A percentile compares a stretch with the other conserved stretches of the same genome.
Evolutionary conservation across 2,329 filamentous ascomycete genomes (phyloP).

Genomic region (Pseudocercospora musae): DNA sequence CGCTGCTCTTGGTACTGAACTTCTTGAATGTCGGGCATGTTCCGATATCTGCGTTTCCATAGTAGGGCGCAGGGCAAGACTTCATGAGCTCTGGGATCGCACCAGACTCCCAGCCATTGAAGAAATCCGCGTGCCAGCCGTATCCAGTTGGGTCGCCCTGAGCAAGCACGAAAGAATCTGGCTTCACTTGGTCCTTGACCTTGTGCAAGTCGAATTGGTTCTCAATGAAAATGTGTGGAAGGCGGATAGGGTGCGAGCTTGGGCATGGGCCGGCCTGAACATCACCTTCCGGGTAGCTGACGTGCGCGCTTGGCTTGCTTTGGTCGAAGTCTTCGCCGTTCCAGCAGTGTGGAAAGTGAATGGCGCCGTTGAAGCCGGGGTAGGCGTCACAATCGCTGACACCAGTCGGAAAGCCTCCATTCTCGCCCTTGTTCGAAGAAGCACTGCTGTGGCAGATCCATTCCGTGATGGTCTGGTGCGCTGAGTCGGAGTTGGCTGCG

Average conservation of each 20-base stretch:
- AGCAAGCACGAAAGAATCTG: conserved; percentile 45
- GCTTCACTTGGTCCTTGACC: conserved; percentile 37
- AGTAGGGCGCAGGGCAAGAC: conserved; percentile 59
- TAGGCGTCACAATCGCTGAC: conserved; percentile 61
- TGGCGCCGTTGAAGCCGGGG: conserved; percentile 57
- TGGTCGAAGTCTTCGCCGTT: conserved; percentile 52
- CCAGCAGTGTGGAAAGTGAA: conserved; percentile 73
- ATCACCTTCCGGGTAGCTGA: conserved; percentile 55
- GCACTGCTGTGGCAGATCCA: conserved; percentile 53
- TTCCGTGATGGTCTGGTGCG: conserved; percentile 40
- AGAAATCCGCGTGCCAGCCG: conserved; percentile 53
- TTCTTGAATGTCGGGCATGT: conserved; percentile 47
- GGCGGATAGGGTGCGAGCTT: conserved; percentile 50
- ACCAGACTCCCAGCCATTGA: conserved; percentile 51
- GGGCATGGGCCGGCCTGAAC: conserved; percentile 54
- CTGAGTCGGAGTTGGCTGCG: conserved; percentile 53
- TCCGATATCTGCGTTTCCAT: conserved; percentile 62
- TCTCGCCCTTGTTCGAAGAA: conserved; percentile 42
- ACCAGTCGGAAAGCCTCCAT: conserved; percentile 60
- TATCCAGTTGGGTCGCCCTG: conserved; percentile 50
- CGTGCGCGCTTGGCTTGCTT: conserved; percentile 52
- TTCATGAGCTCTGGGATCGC: conserved; percentile 65
- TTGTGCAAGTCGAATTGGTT: conserved; percentile 36
- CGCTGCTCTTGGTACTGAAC: conserved; percentile 30
- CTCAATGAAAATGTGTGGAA: conserved; percentile 56